Conservation (phyloP, 2,329 filamentous ascomycete species). For the Celoporthe dispersa region DNA sequence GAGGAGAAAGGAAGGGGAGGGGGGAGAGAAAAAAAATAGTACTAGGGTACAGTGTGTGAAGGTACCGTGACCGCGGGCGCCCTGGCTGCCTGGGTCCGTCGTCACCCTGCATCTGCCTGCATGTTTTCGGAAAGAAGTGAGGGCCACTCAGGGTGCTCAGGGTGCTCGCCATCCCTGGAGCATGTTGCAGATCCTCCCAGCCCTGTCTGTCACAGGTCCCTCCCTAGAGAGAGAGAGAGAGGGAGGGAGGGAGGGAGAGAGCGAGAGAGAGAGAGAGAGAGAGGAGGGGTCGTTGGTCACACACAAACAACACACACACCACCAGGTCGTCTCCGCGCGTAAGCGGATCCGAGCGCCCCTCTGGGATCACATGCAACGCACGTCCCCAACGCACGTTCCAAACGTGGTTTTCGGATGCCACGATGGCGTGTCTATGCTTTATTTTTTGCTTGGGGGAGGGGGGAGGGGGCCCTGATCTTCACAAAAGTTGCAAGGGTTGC, state of each 20-base stretch:
- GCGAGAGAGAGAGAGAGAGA: too few species aligned
- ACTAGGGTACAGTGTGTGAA: not conserved
- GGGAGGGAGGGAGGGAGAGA: too few species aligned
- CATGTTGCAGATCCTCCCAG: slow-evolving; percentile 1
- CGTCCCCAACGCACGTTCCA: not conserved
- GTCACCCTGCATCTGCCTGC: slow-evolving; percentile 1
- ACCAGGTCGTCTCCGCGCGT: not conserved
- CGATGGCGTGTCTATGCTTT: not conserved
- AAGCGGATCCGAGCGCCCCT: not conserved
- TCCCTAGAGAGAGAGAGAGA: too few species aligned
- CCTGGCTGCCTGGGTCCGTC: not conserved
- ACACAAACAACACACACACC: not conserved
- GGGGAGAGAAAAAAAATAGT: too few species aligned
- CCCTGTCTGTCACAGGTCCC: slow-evolving; percentile 3
- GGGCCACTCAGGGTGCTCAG: not conserved
- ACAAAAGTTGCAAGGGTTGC: not conserved
- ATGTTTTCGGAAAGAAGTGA: not conserved
- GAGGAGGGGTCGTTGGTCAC: not conserved
- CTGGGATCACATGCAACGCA: not conserved
- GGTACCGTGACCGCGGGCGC: not conserved
- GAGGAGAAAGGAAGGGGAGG: too few species aligned
- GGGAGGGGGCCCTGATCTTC: not conserved
- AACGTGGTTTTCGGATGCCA: not conserved
- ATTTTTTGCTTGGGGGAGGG: not conserved
- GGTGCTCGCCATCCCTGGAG: not conserved